These are phyloP conservation scores for Xerocomus tenax DNA, from an alignment of 1,284 basidiomycete species.

Conservation along the genomic window DNA sequence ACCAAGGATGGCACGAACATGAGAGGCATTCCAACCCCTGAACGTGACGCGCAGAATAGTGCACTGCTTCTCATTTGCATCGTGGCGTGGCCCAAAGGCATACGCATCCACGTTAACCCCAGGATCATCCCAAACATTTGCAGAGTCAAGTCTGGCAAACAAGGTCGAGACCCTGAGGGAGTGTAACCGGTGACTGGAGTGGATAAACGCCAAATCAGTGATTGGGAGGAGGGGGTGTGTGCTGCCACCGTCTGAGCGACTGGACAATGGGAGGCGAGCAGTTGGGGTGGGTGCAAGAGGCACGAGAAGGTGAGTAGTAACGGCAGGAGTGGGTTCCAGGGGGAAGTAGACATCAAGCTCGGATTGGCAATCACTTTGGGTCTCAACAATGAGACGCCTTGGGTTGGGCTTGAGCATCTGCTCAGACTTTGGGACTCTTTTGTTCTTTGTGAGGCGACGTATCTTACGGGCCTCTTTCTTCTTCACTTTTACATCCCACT, in stretches of 20 bases:
- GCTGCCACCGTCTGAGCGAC: slow-evolving; percentile 20
- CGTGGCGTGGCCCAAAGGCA: slow-evolving; percentile 34
- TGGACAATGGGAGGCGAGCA: slow-evolving; percentile 49
- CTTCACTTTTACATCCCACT: slow-evolving; percentile 50
- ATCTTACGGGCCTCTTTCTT: slow-evolving; percentile 39
- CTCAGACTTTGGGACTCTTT: slow-evolving; percentile 19
- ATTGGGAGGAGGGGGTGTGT: slow-evolving; percentile 47
- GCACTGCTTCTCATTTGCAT: slow-evolving; percentile 33
- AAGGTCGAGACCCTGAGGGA: slow-evolving; percentile 57
- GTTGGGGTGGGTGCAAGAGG: slow-evolving; percentile 67
- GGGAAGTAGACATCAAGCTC: slow-evolving; percentile 60
- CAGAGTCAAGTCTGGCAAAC: slow-evolving; percentile 57
- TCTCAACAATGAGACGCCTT: slow-evolving; percentile 17
- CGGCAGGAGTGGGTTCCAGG: slow-evolving; percentile 32
- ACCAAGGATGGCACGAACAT: slow-evolving; percentile 57
- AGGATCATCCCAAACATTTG: slow-evolving; percentile 52
- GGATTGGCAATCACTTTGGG: slow-evolving; percentile 18
- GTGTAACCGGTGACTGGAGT: slow-evolving; percentile 47
- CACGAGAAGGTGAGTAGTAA: slow-evolving; percentile 59
- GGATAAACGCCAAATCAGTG: slow-evolving; percentile 43
- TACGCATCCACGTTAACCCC: slow-evolving; percentile 53
- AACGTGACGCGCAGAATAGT: slow-evolving; percentile 61
- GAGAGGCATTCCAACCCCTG: slow-evolving; percentile 54
- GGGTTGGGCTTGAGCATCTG: slow-evolving; percentile 33
- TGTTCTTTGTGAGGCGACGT: slow-evolving; percentile 26